These are phyloP conservation scores for Rhodofomes roseus DNA, from an alignment of 1,284 basidiomycete species.

Conservation along the genomic window DNA sequence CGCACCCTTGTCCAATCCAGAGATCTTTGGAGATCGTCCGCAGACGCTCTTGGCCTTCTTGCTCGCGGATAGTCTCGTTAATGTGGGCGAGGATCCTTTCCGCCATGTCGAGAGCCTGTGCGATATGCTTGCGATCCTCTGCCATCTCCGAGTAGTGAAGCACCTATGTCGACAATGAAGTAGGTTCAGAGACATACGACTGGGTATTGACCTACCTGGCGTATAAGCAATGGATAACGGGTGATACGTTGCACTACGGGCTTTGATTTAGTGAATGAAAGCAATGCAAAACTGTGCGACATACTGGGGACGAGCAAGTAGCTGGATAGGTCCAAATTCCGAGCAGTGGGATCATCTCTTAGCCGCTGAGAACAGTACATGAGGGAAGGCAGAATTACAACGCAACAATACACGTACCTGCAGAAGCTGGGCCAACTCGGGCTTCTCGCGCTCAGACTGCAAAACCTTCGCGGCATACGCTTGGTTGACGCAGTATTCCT, in stretches of 20 bases:
- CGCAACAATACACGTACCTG: constrained; percentile 42
- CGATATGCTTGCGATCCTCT: constrained; percentile 53
- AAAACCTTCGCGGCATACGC: constrained; percentile 75
- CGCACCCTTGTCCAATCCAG: constrained; percentile 83
- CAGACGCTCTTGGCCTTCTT: constrained; percentile 75
- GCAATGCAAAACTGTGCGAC: constrained; percentile 22
- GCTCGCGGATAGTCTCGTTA: constrained; percentile 88
- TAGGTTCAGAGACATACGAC: too few relatives aligned
- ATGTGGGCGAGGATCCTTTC: constrained; percentile 77
- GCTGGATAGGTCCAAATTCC: constrained; percentile 86
- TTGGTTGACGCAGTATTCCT: constrained; percentile 94
- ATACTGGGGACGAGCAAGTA: constrained; percentile 89
- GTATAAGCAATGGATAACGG: constrained; percentile 85
- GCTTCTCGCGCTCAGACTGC: constrained; percentile 70
- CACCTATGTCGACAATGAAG: constrained; percentile 44
- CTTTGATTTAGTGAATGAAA: background rate
- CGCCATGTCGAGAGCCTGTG: constrained; percentile 55
- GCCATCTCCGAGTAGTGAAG: constrained; percentile 72
- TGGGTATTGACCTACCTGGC: constrained; percentile 51
- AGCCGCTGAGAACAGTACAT: constrained; percentile 42
- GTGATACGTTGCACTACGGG: constrained; percentile 89
- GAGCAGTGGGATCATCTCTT: constrained; percentile 69
- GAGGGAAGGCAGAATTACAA: background rate
- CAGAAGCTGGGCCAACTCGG: constrained; percentile 62
- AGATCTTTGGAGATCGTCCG: constrained; percentile 72